Base-by-base conservation (phyloP, 2,329 filamentous ascomycete genomes). In the Onygenales sp. region DNA sequence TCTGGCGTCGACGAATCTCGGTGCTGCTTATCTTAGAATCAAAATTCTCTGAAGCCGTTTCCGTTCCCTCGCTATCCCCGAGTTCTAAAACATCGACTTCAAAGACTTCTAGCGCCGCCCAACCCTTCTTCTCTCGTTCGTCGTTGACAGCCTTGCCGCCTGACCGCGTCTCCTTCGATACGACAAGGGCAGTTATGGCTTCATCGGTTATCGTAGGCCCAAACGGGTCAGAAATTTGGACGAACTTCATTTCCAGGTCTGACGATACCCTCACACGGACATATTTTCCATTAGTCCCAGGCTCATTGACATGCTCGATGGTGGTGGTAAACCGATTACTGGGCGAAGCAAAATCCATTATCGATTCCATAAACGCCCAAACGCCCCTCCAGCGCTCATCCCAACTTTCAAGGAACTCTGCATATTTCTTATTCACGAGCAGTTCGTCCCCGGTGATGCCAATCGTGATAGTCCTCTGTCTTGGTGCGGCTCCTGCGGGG, bases 21-120 rank as follows among this genome's bases (percentile, higher is more conserved):
- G 91, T 94, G 71, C 91, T 96, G 75, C 90, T 95, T 61, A 96
- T 87, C 73, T 96, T 97, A 57, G 81, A 79, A 31, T 84, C 81
- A 69, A 94, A 95, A 59, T 80, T 78, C 54, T 83, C 79, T 10
- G 72, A 68, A 43, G 71, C 68, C 31, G 57, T 63, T 66, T 73
- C 58, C 70, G 72, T n/a, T 61, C 69, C 45, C 47, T 63, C 70
- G 43, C 76, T 73, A 51, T 82, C 81, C 41, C 79, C 76, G 2
- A 83, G 79, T 68, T 92, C 86, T 13, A 98, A 77, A 11, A 97
- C 89, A 63, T 93, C 88, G 32, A 97, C 89, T 66, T 95, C 91
- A 62, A 89, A 95, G 0, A 94, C 80, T 31, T 89, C 83, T 41
- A 98, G 75, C 27, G 75, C 69, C 38, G 76, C 73, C 90, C 89